phyloP scores from a whole-genome alignment of 331 rosid genomes.

The Phaseolus coccineus region DNA sequence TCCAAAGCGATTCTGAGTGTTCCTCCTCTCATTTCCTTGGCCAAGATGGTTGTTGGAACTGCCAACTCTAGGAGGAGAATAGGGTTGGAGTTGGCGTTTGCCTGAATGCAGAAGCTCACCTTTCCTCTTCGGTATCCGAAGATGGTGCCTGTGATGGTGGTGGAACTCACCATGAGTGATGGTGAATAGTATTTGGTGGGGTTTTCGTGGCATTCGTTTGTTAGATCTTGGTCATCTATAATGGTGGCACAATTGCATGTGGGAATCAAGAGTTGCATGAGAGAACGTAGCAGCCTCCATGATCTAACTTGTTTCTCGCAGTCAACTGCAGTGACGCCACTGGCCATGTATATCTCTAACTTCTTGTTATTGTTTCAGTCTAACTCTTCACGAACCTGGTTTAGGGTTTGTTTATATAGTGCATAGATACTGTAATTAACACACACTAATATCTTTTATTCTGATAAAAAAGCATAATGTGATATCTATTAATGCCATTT shows the following conservation, averaged over 20 bases:
- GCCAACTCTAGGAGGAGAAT: conserved; percentile 74
- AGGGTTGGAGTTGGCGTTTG: conserved; percentile 59
- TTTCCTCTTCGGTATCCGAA: conserved; percentile 74
- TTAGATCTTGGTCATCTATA: conserved; percentile 37
- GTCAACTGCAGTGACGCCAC: conserved; percentile 68
- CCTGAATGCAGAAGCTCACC: conserved; percentile 74
- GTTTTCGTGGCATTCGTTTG: conserved; percentile 15
- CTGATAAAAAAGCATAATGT: too few species aligned
- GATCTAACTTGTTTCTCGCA: conserved; percentile 96
- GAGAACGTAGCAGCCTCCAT: conserved; percentile 84
- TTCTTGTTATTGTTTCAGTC: background rate
- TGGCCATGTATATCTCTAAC: conserved; percentile 40
- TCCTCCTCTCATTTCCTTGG: conserved; percentile 83
- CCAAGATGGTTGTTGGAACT: conserved; percentile 65
- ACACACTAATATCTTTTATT: background rate
- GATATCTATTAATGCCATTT: too few species aligned
- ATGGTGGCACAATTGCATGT: conserved; percentile 63
- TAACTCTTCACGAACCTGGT: background rate
- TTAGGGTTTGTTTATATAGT: conserved; percentile 30
- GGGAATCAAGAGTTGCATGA: conserved; percentile 74
- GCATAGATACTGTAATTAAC: background rate
- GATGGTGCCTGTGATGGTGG: conserved; percentile 69
- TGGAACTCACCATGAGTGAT: conserved; percentile 32
- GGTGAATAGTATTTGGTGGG: background rate
- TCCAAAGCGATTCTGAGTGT: conserved; percentile 67